phyloP scores from a whole-genome alignment of 441 rosid genomes.

The Omphalea diandra region DNA sequence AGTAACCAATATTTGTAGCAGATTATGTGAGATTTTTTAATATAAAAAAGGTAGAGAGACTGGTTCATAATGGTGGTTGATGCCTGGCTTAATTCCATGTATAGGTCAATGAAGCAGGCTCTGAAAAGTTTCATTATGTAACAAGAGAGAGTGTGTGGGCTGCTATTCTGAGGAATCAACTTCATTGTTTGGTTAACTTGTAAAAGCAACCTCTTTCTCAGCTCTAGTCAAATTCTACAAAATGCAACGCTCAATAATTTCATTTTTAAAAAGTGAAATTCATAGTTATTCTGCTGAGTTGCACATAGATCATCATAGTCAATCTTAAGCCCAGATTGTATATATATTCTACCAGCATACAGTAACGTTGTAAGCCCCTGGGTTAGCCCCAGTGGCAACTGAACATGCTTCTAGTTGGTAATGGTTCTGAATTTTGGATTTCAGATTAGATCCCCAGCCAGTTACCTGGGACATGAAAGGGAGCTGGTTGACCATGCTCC shows the following conservation, averaged over 20 bases:
- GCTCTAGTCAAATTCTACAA: neutral
- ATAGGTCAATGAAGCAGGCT: neutral
- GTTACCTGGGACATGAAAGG: neutral
- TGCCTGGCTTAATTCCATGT: neutral
- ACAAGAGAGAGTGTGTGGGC: neutral
- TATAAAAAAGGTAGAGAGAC: neutral
- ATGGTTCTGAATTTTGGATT: neutral
- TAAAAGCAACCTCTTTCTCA: neutral
- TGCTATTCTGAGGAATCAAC: neutral
- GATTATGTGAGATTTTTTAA: neutral
- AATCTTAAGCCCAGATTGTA: neutral
- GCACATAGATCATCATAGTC: neutral
- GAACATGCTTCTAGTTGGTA: neutral
- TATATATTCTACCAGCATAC: neutral
- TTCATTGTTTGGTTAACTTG: neutral
- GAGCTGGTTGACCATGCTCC: neutral
- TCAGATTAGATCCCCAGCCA: neutral
- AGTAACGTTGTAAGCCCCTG: neutral
- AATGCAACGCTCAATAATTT: neutral
- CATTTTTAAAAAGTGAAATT: neutral
- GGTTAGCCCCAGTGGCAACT: neutral
- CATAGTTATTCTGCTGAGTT: constrained; percentile 1
- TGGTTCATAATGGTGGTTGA: neutral
- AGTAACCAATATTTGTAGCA: neutral
- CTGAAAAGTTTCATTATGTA: neutral